Evolutionary conservation across 2,329 filamentous ascomycete genomes (phyloP), one percentile per base, ranked within the genome.

Genomic region (Venturia oleaginea): DNA sequence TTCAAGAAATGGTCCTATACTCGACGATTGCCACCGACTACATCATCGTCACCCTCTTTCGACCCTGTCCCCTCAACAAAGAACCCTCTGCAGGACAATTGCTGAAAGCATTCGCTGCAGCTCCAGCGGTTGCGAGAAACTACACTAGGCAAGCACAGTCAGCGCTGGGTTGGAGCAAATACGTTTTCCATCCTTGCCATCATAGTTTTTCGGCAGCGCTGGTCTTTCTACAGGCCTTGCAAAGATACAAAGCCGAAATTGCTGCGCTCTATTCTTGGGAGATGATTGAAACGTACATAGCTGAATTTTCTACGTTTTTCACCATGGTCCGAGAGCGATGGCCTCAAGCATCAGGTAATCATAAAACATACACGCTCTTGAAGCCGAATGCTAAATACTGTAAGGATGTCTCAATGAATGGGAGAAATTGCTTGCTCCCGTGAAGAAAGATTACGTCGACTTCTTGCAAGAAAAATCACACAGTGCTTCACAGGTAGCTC

Each of bases 111-210:
- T 66, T 74, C 38, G 66, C 66, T 11, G 70, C 69, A 57, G 69
- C 72, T 57, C 71, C 74, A 34, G 67, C 70, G 40, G 71, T 74
- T n/a, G 73, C 73, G 4, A 69, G 71, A 15, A 71, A 71, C 10
- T 75, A 74, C 54, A 71, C 69, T 62, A 68, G 69, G 40, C 73
- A 75, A 66, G 69, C 69, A 40, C 72, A 74, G 54, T 70, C 71
- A 48, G 71, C 71, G 43, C 70, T 69, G 34, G 73, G 73, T 15
- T 70, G 71, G 62, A 74, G 74, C 66, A 75, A 74, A 69, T 75
- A 75, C 62, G 51, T 75, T 19, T 75, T 75, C 61, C 73, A 75
- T 64, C 72, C 73, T 17, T 74, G 72, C 30, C 73, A 75, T 46
- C 72, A 75, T 51, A 70, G 72, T 2, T 75, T 74, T 67, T 70